Conservation (phyloP, 495 filamentous ascomycete genomes). For the Letharia lupina region DNA sequence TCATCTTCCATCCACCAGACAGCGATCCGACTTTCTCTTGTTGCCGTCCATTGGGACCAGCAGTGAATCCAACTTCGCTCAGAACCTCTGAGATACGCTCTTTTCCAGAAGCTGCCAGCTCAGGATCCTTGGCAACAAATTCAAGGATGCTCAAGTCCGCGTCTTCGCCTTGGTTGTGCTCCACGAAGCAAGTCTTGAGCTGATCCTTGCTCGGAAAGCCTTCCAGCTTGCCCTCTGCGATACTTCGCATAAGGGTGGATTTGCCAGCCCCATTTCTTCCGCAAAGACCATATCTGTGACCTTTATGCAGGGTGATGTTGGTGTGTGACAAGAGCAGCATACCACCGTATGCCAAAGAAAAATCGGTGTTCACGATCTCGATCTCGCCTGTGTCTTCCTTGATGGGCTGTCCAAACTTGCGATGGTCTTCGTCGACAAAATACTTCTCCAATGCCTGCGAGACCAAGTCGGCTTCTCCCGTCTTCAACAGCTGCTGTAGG, state of each 20-base stretch:
- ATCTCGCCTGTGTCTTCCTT: constrained; percentile 79
- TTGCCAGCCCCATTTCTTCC: constrained; percentile 97
- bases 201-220: constrained; percentile 89
- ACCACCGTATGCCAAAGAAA: constrained; percentile 95
- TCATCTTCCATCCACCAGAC: constrained; percentile 99
- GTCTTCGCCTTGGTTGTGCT: constrained; percentile 97
- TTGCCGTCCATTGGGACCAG: constrained; percentile 82
- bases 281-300: constrained; percentile 93
- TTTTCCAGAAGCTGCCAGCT: constrained; percentile 60
- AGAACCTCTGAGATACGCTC: constrained; percentile 79
- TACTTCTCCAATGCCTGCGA: constrained; percentile 57
- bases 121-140: constrained; percentile 77
- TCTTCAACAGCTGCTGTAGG: constrained; percentile 57
- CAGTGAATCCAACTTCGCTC: constrained; percentile 84
- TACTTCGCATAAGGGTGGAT: constrained; percentile 95
- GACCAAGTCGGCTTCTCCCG: constrained; percentile 49
- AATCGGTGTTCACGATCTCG: constrained; percentile 96
- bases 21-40: constrained; percentile 81
- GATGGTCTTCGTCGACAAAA: constrained; percentile 73
- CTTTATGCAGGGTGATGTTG: constrained; percentile 87
- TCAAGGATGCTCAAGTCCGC: constrained; percentile 91
- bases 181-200: constrained; percentile 93
- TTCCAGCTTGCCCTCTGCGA: constrained; percentile 90
- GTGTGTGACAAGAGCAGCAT: constrained; percentile 97
- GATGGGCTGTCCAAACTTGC: constrained; percentile 75